Percentiles rank a stretch among this genome's conserved stretches.
Conservation (phyloP, 352 stramenopile species). For the Pythium phragmitis region DNA sequence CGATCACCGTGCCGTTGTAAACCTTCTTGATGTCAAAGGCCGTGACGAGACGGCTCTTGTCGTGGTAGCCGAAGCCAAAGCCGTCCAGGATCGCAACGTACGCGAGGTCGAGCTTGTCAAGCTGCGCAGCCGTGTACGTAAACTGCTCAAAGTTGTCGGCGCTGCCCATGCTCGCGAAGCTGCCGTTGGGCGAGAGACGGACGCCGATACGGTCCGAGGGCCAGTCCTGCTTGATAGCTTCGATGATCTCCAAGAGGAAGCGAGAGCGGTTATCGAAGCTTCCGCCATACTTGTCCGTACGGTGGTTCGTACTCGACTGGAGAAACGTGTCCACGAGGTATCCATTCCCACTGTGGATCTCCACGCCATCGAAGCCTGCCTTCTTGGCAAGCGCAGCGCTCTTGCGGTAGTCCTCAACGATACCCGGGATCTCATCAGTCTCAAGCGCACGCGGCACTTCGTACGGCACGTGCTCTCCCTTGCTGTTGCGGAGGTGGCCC, state of each 20-base stretch:
- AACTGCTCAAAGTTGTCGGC: conserved; percentile 52
- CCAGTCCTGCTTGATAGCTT: conserved; percentile 3
- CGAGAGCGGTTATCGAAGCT: conserved; percentile 55
- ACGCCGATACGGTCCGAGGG: background rate
- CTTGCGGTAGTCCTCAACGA: conserved; percentile 42
- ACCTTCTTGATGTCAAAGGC: conserved; percentile 30
- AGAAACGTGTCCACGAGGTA: conserved; percentile 89
- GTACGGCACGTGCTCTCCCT: conserved; percentile 5
- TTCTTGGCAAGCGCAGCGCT: conserved; percentile 39
- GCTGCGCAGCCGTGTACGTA: conserved; percentile 36
- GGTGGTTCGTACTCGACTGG: conserved; percentile 55
- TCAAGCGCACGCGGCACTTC: conserved; percentile 5
- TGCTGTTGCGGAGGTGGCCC: background rate
- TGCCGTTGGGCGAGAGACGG: conserved; percentile 3
- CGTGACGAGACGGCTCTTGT: conserved; percentile 32
- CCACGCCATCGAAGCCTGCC: conserved; percentile 34
- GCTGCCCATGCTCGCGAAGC: conserved; percentile 31
- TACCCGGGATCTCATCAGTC: background rate
- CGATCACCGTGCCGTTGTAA: conserved; percentile 41
- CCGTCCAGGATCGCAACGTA: conserved; percentile 44
- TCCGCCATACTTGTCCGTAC: conserved; percentile 72
- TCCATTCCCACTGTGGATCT: conserved; percentile 84
- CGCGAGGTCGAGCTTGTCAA: conserved; percentile 35
- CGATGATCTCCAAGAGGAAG: conserved; percentile 46
- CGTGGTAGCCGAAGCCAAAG: conserved; percentile 35